Evolutionary conservation across 1,139 yeast species (phyloP).

Genomic region (Pichia sp.): DNA sequence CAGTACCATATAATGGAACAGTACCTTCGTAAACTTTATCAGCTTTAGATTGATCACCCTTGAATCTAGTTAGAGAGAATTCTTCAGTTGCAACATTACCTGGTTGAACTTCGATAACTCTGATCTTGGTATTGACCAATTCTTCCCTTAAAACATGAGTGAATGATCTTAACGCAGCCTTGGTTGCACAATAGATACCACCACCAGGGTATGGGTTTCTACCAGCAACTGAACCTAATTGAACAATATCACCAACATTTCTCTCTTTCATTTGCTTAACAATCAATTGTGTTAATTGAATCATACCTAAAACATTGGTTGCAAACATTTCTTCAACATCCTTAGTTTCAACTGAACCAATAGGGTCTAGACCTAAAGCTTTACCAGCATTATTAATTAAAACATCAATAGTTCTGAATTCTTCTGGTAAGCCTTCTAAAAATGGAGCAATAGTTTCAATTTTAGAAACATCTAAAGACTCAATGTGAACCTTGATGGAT

Average conservation of each 20-base stretch:
- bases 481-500: constrained; percentile 34
- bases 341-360: constrained; percentile 35
- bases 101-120: constrained; percentile 46
- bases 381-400: constrained; percentile 48
- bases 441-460: constrained; percentile 37
- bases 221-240: constrained; percentile 47
- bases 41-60: constrained; percentile 39
- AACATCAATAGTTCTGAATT: constrained; percentile 40
- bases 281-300: constrained; percentile 43
- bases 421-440: constrained; percentile 35
- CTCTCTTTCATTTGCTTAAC: constrained; percentile 40
- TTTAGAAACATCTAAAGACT: constrained; percentile 40
- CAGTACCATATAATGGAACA: constrained; percentile 41
- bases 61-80: constrained; percentile 41
- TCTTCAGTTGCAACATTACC: constrained; percentile 50
- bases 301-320: constrained; percentile 44
- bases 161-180: constrained; percentile 43
- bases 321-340: constrained; percentile 44
- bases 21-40: constrained; percentile 42
- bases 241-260: constrained; percentile 43
- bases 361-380: constrained; percentile 41
- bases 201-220: constrained; percentile 49
- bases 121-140: constrained; percentile 38
- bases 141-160: constrained; percentile 45
- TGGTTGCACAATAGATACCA: constrained; percentile 45